phyloP scores from a whole-genome alignment of 768 basidiomycete species.

The Boletus subparvulus region DNA sequence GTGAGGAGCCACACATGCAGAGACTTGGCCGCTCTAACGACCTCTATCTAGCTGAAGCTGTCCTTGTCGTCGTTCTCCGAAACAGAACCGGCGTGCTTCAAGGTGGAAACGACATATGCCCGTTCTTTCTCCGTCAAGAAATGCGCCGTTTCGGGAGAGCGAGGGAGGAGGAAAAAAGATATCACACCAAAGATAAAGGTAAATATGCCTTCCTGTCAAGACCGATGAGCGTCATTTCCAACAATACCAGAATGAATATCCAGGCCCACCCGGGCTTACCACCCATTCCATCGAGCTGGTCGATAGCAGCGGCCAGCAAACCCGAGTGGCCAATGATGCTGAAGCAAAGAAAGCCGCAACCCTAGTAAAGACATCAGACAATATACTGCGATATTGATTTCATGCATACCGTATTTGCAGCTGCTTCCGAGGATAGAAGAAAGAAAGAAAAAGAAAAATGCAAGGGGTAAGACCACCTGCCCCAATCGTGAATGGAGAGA shows the following conservation, averaged over 20 bases:
- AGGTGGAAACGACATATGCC: slow-evolving; percentile 37
- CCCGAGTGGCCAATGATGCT: slow-evolving; percentile 59
- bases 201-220: slow-evolving; percentile 55
- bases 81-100: slow-evolving; percentile 31
- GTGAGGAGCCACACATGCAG: slow-evolving; percentile 57
- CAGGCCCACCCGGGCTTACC: slow-evolving; percentile 61
- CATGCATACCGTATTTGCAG: slow-evolving; percentile 23
- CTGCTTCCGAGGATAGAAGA: slow-evolving; percentile 38
- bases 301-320: slow-evolving; percentile 58
- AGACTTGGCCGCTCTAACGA: slow-evolving; percentile 45
- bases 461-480: slow-evolving; percentile 58
- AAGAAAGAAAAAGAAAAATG: slow-evolving; percentile 55
- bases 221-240: background rate
- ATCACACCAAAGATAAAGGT: slow-evolving; percentile 55
- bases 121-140: slow-evolving; percentile 56
- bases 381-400: background rate
- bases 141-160: slow-evolving; percentile 41
- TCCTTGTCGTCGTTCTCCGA: slow-evolving; percentile 44
- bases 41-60: slow-evolving; percentile 57
- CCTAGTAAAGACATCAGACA: slow-evolving; percentile 20
- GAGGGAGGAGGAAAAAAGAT: slow-evolving; percentile 50
- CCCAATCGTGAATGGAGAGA: slow-evolving; percentile 1
- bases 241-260: slow-evolving; percentile 52
- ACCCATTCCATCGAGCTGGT: slow-evolving; percentile 52
- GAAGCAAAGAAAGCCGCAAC: slow-evolving; percentile 39